phyloP scores from a whole-genome alignment of 345 rosid species.

The Gossypium turneri region DNA sequence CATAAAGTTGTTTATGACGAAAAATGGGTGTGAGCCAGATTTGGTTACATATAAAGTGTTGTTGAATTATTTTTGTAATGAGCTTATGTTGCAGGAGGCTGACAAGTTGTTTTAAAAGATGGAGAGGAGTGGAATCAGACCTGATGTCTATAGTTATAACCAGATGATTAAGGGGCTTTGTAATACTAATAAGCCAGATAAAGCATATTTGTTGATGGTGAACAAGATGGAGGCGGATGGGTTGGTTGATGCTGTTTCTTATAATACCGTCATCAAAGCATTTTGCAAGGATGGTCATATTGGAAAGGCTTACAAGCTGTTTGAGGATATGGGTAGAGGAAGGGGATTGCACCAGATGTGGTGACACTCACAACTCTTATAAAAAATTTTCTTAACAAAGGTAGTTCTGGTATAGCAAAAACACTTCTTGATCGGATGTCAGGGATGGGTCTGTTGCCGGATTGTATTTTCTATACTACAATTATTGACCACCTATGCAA shows the following conservation, averaged over 20 bases:
- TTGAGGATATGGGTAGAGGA: constrained; percentile 62
- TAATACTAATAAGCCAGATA: constrained; percentile 45
- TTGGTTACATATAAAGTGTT: constrained; percentile 71
- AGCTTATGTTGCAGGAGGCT: constrained; percentile 57
- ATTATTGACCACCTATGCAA: constrained; percentile 72
- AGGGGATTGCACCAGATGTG: constrained; percentile 55
- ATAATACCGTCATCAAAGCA: constrained; percentile 65
- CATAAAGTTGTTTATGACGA: constrained; percentile 64
- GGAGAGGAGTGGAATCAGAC: constrained; percentile 68
- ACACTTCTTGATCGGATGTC: constrained; percentile 69
- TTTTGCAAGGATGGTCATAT: constrained; percentile 45
- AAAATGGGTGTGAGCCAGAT: constrained; percentile 63
- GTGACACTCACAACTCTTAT: constrained; percentile 76
- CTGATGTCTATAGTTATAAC: constrained; percentile 78
- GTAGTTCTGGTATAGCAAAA: constrained; percentile 52
- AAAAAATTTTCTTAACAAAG: constrained; percentile 63
- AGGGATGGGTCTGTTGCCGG: constrained; percentile 52
- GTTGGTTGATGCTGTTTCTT: constrained; percentile 67
- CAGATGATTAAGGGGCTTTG: constrained; percentile 77
- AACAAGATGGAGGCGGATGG: constrained; percentile 65
- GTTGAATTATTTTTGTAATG: constrained; percentile 65
- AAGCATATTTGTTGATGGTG: constrained; percentile 54
- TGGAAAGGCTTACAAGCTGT: constrained; percentile 55
- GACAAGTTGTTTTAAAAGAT: constrained; percentile 55
- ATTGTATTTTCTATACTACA: constrained; percentile 68